Conservation (phyloP, 2,329 filamentous ascomycete species). For the Botrytis elliptica region DNA sequence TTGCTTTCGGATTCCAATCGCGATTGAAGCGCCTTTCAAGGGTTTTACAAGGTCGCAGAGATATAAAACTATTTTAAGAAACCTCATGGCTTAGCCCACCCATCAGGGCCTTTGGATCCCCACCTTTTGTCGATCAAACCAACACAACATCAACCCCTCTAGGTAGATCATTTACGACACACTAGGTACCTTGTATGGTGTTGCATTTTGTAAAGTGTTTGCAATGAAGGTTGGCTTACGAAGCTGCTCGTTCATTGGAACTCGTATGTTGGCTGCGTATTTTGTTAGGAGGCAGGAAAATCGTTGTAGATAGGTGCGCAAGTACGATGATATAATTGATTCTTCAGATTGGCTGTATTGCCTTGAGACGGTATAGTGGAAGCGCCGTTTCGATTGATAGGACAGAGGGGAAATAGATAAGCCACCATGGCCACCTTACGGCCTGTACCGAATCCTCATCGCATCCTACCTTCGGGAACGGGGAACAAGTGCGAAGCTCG, state of each 20-base stretch:
- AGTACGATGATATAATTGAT: neutral
- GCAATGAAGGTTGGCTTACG: neutral
- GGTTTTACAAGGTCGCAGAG: neutral
- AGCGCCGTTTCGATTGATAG: neutral
- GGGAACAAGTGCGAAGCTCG: neutral
- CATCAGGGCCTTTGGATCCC: neutral
- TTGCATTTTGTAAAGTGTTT: neutral
- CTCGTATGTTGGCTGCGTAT: neutral
- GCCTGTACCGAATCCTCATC: constrained; percentile 11
- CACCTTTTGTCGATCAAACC: constrained; percentile 16
- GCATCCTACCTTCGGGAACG: neutral
- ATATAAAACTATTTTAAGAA: constrained; percentile 16
- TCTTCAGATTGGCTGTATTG: neutral
- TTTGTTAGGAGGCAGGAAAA: neutral
- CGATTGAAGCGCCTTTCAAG: neutral
- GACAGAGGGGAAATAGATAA: constrained; percentile 6
- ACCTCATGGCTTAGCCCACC: neutral
- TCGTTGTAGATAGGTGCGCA: neutral
- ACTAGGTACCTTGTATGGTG: constrained; percentile 4
- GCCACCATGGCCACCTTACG: constrained; percentile 11
- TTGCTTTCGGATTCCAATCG: neutral
- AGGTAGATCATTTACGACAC: constrained; percentile 4
- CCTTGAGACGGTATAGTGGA: neutral
- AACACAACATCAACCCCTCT: neutral
- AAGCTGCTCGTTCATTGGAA: neutral